A percentile compares a stretch with the other conserved stretches of the same genome.
Conservation (phyloP, 169 alveolate species). For the Pseudocohnilembus persalinus region DNA sequence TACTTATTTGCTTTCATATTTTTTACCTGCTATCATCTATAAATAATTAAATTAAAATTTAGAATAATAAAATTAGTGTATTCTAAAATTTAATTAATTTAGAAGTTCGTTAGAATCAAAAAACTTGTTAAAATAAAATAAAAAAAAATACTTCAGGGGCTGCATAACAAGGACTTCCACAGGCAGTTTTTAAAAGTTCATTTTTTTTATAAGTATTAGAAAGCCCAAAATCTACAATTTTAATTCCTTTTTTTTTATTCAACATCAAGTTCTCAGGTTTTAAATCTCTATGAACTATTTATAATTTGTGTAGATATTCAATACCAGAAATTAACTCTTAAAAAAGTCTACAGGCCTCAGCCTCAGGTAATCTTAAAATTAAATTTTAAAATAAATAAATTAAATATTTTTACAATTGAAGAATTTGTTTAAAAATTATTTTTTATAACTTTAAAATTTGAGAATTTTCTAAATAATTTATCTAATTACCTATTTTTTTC, state of each 20-base stretch:
- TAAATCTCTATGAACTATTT: slow-evolving; percentile 86
- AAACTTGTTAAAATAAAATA: slow-evolving; percentile 66
- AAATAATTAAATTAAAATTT: too few relatives aligned
- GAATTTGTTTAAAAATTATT: background rate
- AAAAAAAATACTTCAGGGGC: slow-evolving; percentile 96
- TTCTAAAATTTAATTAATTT: background rate
- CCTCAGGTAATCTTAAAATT: slow-evolving; percentile 43
- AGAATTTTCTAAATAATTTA: background rate
- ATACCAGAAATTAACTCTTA: slow-evolving; percentile 92
- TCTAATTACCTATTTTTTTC: slow-evolving; percentile 66
- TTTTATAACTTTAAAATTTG: background rate
- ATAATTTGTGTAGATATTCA: slow-evolving; percentile 86
- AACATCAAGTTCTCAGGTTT: slow-evolving; percentile 92
- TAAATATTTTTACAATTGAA: background rate
- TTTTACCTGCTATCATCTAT: slow-evolving; percentile 80
- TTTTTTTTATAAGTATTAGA: slow-evolving; percentile 86
- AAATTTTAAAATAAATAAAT: slow-evolving; percentile 17
- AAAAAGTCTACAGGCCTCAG: slow-evolving; percentile 84
- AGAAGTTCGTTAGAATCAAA: slow-evolving; percentile 26
- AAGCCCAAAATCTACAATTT: slow-evolving; percentile 95
- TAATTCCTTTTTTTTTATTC: slow-evolving; percentile 85
- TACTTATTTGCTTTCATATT: slow-evolving; percentile 93
- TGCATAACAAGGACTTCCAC: slow-evolving; percentile 95
- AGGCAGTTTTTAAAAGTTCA: slow-evolving; percentile 88
- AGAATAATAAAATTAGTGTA: too few relatives aligned